Percentiles rank a stretch among this genome's conserved stretches.
Evolutionary conservation across 2,329 filamentous ascomycete genomes (phyloP).

Genomic region (Penicillium glabrum): DNA sequence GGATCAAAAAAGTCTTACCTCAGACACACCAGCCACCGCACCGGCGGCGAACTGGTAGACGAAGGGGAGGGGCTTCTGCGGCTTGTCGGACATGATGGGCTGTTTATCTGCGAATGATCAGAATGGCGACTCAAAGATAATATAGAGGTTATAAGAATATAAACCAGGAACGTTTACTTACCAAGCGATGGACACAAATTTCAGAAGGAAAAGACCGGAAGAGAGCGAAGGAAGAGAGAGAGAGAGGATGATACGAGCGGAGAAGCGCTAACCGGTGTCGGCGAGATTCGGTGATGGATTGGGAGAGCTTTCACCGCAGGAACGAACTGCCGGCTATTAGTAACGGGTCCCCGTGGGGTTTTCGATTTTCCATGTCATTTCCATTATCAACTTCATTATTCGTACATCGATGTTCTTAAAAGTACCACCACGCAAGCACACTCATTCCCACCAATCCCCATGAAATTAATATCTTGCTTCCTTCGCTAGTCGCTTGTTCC

Average conservation of each 20-base stretch:
- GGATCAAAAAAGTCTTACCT: constrained; percentile 59
- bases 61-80: constrained; percentile 80
- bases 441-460: background rate
- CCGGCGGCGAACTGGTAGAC: constrained; percentile 93
- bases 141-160: background rate
- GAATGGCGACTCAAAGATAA: background rate
- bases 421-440: background rate
- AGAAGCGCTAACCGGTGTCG: constrained; percentile 20
- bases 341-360: constrained; percentile 15
- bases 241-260: constrained; percentile 9
- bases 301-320: constrained; percentile 9
- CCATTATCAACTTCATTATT: background rate
- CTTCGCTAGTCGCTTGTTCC: constrained; percentile 21
- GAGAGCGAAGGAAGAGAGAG: constrained; percentile 1
- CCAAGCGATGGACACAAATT: constrained; percentile 2
- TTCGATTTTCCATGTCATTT: constrained; percentile 7
- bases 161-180: background rate
- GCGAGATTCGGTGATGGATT: constrained; percentile 20
- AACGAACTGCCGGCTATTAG: constrained; percentile 13
- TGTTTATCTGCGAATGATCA: constrained; percentile 8
- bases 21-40: constrained; percentile 95
- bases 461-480: background rate
- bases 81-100: constrained; percentile 58
- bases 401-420: constrained; percentile 5
- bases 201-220: background rate